These are phyloP conservation scores for Petasospora fabianii DNA, from an alignment of 1,139 yeast species.

Conservation along the genomic window DNA sequence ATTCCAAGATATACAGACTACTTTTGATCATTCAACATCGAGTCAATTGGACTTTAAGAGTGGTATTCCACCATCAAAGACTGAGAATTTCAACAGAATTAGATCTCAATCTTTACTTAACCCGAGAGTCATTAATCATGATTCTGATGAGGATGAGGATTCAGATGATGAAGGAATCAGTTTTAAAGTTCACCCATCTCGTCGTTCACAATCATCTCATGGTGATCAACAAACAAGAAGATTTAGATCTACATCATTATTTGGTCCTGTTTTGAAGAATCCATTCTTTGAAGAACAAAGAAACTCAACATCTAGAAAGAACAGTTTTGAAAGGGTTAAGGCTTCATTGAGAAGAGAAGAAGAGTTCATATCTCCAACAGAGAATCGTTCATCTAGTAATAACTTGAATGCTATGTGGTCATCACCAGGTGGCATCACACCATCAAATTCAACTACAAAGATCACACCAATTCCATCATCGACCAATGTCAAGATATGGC, in stretches of 20 bases:
- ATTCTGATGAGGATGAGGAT: slow-evolving; percentile 15
- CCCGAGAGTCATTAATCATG: slow-evolving; percentile 3
- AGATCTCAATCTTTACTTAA: slow-evolving; percentile 23
- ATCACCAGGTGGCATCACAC: slow-evolving; percentile 7
- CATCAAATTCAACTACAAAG: slow-evolving; percentile 1
- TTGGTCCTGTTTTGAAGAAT: slow-evolving; percentile 23
- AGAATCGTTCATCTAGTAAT: slow-evolving; percentile 2
- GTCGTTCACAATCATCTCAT: slow-evolving; percentile 5
- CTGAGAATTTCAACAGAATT: slow-evolving; percentile 16
- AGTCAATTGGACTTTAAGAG: slow-evolving; percentile 21
- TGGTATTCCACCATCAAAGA: slow-evolving; percentile 13
- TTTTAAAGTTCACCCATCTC: slow-evolving; percentile 17
- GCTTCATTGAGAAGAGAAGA: slow-evolving; percentile 12
- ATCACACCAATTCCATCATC: slow-evolving; percentile 3
- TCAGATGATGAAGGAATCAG: slow-evolving; percentile 27
- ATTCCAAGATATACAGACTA: slow-evolving; percentile 24
- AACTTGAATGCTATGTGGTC: slow-evolving; percentile 4
- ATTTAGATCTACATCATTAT: slow-evolving; percentile 25
- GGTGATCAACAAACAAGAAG: slow-evolving; percentile 17
- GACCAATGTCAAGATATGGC: slow-evolving; percentile 9
- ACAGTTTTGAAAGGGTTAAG: slow-evolving; percentile 15
- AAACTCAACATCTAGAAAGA: slow-evolving; percentile 6
- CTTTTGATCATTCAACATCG: slow-evolving; percentile 14
- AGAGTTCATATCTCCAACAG: slow-evolving; percentile 14
- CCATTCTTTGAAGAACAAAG: slow-evolving; percentile 18